Evolutionary conservation across 2,329 filamentous ascomycete species (phyloP).

Genomic region (Verticillium nubilum): DNA sequence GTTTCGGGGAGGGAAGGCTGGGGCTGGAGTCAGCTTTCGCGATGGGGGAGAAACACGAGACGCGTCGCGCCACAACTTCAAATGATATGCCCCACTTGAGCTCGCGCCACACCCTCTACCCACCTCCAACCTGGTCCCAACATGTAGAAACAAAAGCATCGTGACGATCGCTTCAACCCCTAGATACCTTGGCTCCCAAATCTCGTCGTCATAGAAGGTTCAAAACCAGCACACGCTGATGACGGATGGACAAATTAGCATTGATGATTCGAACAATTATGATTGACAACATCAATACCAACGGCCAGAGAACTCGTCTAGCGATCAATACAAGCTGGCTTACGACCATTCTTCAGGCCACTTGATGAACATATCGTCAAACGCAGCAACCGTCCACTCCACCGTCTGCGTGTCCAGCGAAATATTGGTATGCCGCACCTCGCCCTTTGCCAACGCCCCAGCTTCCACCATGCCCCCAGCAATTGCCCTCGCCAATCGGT

Average conservation of each 20-base stretch:
- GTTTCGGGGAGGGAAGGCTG: background rate
- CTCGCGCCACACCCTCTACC: background rate
- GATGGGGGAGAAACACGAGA: conserved; percentile 2
- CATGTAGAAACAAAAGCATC: background rate
- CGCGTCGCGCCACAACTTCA: background rate
- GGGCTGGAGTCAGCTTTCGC: background rate
- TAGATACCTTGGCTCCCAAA: no score
- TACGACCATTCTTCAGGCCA: conserved; percentile 2
- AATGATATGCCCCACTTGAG: background rate
- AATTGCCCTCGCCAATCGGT: conserved; percentile 43
- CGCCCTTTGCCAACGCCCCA: conserved; percentile 47
- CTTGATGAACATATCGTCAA: conserved; percentile 1
- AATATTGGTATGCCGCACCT: conserved; percentile 43
- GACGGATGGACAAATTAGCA: no score
- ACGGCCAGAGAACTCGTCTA: no score
- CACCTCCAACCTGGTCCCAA: no score
- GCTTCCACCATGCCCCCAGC: conserved; percentile 41
- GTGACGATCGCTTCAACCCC: background rate
- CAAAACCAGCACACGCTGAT: no score
- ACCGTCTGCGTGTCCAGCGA: conserved; percentile 25
- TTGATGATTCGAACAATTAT: no score
- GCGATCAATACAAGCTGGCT: no score
- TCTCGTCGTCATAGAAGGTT: no score
- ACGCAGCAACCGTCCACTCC: background rate
- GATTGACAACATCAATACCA: no score